Evolutionary conservation across 1,139 yeast genomes (phyloP).

Genomic region (Pichiaceae sp.): DNA sequence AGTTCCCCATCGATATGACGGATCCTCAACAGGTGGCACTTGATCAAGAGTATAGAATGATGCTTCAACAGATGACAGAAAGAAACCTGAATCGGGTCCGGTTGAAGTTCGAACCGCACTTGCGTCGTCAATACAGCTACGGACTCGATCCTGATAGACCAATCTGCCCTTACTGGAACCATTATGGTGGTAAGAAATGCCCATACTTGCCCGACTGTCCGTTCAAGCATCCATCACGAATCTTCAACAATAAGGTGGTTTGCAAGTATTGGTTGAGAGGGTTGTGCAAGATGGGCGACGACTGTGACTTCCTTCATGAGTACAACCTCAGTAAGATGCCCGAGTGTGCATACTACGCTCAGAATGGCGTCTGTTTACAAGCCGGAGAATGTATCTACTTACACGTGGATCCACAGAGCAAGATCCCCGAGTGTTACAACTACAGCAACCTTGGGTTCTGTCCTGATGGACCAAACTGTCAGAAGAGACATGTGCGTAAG

Average conservation of each 20-base stretch:
- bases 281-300: conserved; percentile 91
- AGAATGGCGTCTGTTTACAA: conserved; percentile 90
- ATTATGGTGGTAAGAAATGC: conserved; percentile 54
- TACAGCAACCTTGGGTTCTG: conserved; percentile 80
- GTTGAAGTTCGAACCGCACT: conserved; percentile 82
- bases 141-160: conserved; percentile 90
- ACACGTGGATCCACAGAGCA: conserved; percentile 84
- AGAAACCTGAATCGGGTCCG: conserved; percentile 1
- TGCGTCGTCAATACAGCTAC: conserved; percentile 71
- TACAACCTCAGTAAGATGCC: conserved; percentile 94
- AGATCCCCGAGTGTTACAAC: conserved; percentile 79
- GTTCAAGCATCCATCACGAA: conserved; percentile 77
- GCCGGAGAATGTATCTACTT: conserved; percentile 90
- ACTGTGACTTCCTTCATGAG: conserved; percentile 94
- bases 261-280: conserved; percentile 99
- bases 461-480: conserved; percentile 84
- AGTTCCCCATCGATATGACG: neutral
- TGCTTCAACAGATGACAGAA: conserved; percentile 2
- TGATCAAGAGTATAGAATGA: conserved; percentile 3
- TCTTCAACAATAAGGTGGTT: conserved; percentile 78
- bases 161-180: conserved; percentile 66
- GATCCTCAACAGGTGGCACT: conserved; percentile 2
- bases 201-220: conserved; percentile 84
- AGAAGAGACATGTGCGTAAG: conserved; percentile 72
- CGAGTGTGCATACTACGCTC: conserved; percentile 81